Conservation (phyloP, 2,329 filamentous ascomycete species). For the Fusarium papillatum region DNA sequence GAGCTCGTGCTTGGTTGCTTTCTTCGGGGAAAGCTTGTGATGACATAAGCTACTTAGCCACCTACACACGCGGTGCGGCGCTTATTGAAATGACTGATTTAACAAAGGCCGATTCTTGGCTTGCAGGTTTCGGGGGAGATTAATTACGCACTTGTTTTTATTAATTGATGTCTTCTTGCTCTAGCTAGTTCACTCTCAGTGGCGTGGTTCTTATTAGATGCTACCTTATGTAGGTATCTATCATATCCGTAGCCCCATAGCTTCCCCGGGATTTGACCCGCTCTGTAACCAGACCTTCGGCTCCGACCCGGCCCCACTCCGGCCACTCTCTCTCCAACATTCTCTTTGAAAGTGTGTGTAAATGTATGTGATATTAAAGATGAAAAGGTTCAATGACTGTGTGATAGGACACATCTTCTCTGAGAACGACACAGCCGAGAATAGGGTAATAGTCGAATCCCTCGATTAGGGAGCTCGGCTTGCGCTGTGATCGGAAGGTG, state of each 20-base stretch:
- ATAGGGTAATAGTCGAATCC: background rate
- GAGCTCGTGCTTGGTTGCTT: slow-evolving; percentile 34
- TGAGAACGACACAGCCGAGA: too few species aligned
- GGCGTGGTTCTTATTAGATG: background rate
- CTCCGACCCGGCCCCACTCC: background rate
- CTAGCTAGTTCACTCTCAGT: background rate
- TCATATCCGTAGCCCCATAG: background rate
- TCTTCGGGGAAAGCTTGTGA: slow-evolving; percentile 34
- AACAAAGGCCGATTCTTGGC: background rate
- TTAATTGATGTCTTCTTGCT: background rate
- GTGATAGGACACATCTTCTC: background rate
- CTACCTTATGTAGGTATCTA: background rate
- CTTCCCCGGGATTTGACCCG: background rate
- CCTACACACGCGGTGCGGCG: background rate
- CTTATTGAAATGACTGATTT: slow-evolving; percentile 1
- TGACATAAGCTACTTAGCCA: slow-evolving; percentile 39
- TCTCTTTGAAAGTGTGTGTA: background rate
- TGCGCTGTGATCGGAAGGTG: background rate
- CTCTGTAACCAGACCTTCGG: background rate
- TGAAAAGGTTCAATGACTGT: background rate
- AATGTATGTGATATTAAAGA: background rate
- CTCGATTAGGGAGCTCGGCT: background rate
- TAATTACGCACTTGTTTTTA: background rate
- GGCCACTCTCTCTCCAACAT: background rate
- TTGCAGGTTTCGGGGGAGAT: background rate